Percentiles rank a stretch among this genome's conserved stretches.
Conservation (phyloP, 129 eudicot genomes). For the Deinandra increscens region DNA sequence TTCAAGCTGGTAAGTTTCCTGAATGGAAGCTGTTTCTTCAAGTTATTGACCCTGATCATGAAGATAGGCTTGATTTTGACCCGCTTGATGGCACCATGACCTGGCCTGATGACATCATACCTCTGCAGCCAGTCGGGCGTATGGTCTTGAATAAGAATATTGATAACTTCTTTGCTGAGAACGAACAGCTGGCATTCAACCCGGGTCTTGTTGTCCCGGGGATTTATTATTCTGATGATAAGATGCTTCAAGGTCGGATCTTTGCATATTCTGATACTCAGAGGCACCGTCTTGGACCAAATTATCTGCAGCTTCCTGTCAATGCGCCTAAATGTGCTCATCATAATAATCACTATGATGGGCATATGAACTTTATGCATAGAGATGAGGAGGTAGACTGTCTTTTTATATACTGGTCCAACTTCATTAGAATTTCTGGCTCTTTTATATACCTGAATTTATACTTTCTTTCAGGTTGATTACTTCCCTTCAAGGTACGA, state of each 20-base stretch:
- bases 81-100: conserved; percentile 77
- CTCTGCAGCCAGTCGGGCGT: conserved; percentile 81
- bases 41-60: conserved; percentile 69
- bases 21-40: conserved; percentile 75
- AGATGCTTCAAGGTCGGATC: conserved; percentile 72
- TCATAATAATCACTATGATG: conserved; percentile 81
- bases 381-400: conserved; percentile 72
- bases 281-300: conserved; percentile 80
- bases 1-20: conserved; percentile 67
- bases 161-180: conserved; percentile 77
- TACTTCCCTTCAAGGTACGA: conserved; percentile 80
- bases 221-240: conserved; percentile 68
- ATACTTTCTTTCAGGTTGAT: conserved; percentile 47
- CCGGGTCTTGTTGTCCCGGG: conserved; percentile 81
- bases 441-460: not conserved
- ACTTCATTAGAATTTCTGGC: not conserved
- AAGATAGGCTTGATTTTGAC: conserved; percentile 72
- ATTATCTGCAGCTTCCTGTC: conserved; percentile 71
- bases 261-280: conserved; percentile 82
- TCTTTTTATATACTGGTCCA: not conserved
- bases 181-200: conserved; percentile 68
- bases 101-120: conserved; percentile 77
- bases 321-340: conserved; percentile 84
- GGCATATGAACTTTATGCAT: conserved; percentile 71
- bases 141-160: conserved; percentile 75